Percentiles rank a stretch among this genome's conserved stretches.
phyloP scores from a whole-genome alignment of 805 yeast genomes.

The Maudiozyma saulgeensis region DNA sequence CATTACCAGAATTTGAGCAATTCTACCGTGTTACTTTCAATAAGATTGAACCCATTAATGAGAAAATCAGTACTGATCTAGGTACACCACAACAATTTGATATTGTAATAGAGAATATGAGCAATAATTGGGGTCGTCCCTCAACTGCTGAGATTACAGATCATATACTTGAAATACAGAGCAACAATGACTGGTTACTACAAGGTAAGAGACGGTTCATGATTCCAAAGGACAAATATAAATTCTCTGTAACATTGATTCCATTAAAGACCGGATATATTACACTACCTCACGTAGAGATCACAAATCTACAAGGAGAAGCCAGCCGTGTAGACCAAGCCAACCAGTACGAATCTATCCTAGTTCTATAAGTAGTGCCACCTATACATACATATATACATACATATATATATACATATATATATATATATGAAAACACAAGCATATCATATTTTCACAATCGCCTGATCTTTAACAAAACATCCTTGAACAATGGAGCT shows the following conservation, averaged over 20 bases:
- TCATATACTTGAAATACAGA: conserved; percentile 40
- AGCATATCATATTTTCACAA: background rate
- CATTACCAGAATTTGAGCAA: conserved; percentile 18
- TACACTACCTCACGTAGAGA: conserved; percentile 51
- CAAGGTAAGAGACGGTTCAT: conserved; percentile 57
- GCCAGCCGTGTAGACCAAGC: conserved; percentile 52
- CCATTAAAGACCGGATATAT: conserved; percentile 75
- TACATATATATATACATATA: background rate
- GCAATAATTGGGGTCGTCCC: conserved; percentile 13
- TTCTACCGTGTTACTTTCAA: conserved; percentile 17
- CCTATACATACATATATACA: background rate
- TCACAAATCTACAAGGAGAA: conserved; percentile 31
- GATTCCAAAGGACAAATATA: conserved; percentile 32
- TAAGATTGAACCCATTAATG: background rate
- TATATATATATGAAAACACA: background rate
- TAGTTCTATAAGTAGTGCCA: conserved; percentile 32
- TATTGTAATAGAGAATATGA: conserved; percentile 12
- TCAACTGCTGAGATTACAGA: background rate
- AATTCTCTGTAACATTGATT: conserved; percentile 41
- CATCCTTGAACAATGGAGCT: too few relatives aligned
- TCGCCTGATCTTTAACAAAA: too few relatives aligned
- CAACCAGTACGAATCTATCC: conserved; percentile 58
- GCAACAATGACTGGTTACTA: conserved; percentile 68
- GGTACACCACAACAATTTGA: conserved; percentile 16
- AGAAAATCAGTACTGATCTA: conserved; percentile 3